Evolutionary conservation across 495 filamentous ascomycete species (phyloP), one percentile per base, ranked within the genome.

Genomic region (Tricharina praecox): DNA sequence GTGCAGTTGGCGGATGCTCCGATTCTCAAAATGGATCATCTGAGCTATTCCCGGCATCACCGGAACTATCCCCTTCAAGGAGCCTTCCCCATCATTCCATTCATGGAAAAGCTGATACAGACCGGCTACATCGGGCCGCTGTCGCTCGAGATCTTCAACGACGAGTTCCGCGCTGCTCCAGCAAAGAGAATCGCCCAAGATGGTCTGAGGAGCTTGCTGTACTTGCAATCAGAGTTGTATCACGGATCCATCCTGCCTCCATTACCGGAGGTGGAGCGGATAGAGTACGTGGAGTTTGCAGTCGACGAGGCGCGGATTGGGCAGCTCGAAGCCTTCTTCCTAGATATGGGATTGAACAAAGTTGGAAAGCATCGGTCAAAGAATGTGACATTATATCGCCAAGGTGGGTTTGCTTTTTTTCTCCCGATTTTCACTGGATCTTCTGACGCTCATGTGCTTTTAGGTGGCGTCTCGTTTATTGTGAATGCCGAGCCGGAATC

Each of bases 1-100:
- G 70, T 90, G 3, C 82, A 90, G 63, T 67, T 86, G 25, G 81
- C 81, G 13, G 82, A 90, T 53, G 83, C 75, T n/a, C 81, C 83
- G 62, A 67, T 73, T 16, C 66, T 85, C 1, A 46, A 51, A 2
- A 55, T 67, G 16, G 43, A 46, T 21, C 43, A 46, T 46, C 43
- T 46, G 15, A 46, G 43, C 43, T 46, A 46, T 19, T 46, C 43
- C 2, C 25, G 43, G 15, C 43, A 46, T 35, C 43, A 46, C 25
- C 24, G 43, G 11, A 46, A 46, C 28, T 46, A 33, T 23, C 43
- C 43, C 13, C 43, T 46, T 10, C 43, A 46, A 21, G 43, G 43
- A 11, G 18, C 26, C 4, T 46, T 46, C 43, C 43, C 43, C 13
- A 46, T 46, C 24, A 46, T 46, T 8, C 26, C 25, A 8, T 46